phyloP scores from a whole-genome alignment of 2,329 filamentous ascomycete genomes.

The Stemphylium beticola region DNA sequence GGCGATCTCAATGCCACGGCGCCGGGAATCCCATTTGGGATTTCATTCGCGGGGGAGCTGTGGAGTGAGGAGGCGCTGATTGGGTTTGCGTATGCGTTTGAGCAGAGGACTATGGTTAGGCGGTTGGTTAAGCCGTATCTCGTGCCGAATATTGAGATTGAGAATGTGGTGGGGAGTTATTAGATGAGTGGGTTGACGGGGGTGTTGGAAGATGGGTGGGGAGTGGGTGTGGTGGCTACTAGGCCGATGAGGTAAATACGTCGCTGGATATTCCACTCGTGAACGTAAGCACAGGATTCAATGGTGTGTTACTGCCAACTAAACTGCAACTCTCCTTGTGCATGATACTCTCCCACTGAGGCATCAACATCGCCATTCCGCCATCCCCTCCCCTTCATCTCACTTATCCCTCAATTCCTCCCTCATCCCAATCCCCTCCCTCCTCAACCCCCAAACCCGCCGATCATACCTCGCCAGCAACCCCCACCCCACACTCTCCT shows the following conservation, averaged over 20 bases:
- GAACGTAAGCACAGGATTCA: too few species aligned
- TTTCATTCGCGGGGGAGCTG: conserved; percentile 66
- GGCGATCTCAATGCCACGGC: conserved; percentile 61
- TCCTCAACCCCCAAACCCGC: neutral
- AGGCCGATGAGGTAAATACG: too few species aligned
- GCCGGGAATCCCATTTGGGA: conserved; percentile 65
- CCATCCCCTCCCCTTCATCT: too few species aligned
- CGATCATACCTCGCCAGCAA: neutral
- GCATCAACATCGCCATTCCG: too few species aligned
- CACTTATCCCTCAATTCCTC: too few species aligned
- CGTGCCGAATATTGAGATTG: conserved; percentile 56
- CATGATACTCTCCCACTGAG: too few species aligned
- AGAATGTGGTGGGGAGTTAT: conserved; percentile 47
- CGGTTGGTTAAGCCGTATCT: conserved; percentile 57
- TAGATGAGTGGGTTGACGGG: neutral
- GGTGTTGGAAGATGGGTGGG: neutral
- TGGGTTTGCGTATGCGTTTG: conserved; percentile 71
- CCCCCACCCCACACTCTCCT: neutral
- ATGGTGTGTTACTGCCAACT: too few species aligned
- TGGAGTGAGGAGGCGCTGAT: conserved; percentile 69
- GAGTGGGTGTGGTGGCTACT: neutral
- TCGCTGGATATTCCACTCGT: too few species aligned
- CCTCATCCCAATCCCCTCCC: neutral
- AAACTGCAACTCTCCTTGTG: too few species aligned
- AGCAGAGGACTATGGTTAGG: conserved; percentile 64